A percentile compares a stretch with the other conserved stretches of the same genome.
Evolutionary conservation across 371 early-diverging fungal species (phyloP).

Genomic region (Apophysomyces ossiformis): DNA sequence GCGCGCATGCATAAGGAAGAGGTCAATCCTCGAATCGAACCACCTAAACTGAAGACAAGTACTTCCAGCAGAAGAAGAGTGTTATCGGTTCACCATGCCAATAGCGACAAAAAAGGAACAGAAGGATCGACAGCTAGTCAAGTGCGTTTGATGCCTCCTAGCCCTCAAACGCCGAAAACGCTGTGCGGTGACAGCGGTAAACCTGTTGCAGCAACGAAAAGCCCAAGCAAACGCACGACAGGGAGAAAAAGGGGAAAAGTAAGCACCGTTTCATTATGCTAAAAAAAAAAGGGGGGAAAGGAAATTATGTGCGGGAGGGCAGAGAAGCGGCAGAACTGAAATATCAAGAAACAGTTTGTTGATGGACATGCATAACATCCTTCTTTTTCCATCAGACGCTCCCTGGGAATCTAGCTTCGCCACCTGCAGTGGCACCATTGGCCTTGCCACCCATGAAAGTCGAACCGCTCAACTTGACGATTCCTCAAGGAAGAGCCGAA

Average conservation of each 20-base stretch:
- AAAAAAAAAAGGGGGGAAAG: background rate
- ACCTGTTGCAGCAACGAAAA: background rate
- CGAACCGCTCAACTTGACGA: conserved; percentile 38
- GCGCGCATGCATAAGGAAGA: background rate
- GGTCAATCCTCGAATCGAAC: background rate
- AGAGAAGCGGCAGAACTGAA: conserved; percentile 25
- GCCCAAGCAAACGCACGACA: conserved; percentile 5
- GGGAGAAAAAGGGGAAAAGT: conserved; percentile 54
- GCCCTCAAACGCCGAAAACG: background rate
- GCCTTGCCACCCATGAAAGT: conserved; percentile 55
- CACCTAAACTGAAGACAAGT: background rate
- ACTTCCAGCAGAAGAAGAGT: background rate
- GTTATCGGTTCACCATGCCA: background rate
- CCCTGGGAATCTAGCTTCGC: conserved; percentile 44
- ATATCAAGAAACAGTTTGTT: conserved; percentile 24
- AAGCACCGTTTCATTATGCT: conserved; percentile 15
- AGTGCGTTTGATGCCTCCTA: background rate
- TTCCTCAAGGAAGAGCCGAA: conserved; percentile 16
- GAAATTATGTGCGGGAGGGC: background rate
- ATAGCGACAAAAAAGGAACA: background rate
- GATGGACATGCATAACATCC: conserved; percentile 21
- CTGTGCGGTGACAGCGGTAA: conserved; percentile 4
- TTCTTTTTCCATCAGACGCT: conserved; percentile 39
- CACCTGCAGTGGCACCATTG: conserved; percentile 40
- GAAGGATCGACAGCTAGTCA: background rate